These are phyloP conservation scores for Apiotrichum laibachii DNA, from an alignment of 1,284 basidiomycete genomes.

Conservation along the genomic window DNA sequence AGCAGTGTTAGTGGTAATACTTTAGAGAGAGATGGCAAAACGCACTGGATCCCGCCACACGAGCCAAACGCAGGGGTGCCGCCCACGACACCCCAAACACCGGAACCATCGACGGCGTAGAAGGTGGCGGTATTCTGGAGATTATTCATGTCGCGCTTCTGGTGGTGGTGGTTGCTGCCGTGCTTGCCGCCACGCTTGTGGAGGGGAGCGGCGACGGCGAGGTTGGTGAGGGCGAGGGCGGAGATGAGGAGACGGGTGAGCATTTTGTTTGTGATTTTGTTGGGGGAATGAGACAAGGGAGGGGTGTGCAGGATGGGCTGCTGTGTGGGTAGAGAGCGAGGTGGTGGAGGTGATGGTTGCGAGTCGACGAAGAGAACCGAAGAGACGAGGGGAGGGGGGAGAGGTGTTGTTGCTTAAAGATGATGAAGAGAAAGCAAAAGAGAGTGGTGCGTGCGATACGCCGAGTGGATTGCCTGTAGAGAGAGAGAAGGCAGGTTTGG, in stretches of 20 bases:
- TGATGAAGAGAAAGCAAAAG: too few species aligned
- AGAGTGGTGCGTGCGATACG: too few species aligned
- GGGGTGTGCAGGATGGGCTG: neutral
- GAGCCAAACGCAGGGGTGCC: neutral
- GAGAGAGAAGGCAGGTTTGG: too few species aligned
- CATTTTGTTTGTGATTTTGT: slow-evolving; percentile 2
- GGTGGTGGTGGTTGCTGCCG: too few species aligned
- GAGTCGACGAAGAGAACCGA: too few species aligned
- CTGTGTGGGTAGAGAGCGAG: too few species aligned
- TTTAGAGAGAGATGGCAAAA: neutral
- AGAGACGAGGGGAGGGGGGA: too few species aligned
- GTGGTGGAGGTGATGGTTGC: too few species aligned
- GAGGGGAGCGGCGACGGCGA: slow-evolving; percentile 8
- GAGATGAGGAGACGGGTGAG: slow-evolving; percentile 4
- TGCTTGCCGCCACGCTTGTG: too few species aligned
- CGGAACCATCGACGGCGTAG: slow-evolving; percentile 22
- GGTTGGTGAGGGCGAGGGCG: slow-evolving; percentile 4
- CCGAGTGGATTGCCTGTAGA: too few species aligned
- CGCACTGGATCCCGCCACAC: neutral
- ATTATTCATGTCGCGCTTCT: slow-evolving; percentile 20
- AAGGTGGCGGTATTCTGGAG: slow-evolving; percentile 24
- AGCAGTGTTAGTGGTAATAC: neutral
- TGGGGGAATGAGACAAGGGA: neutral
- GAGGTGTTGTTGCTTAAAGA: too few species aligned
- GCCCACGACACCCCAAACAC: too few species aligned